A percentile compares a stretch with the other conserved stretches of the same genome.
Conservation (phyloP, 495 filamentous ascomycete species). For the Letharia lupina region DNA sequence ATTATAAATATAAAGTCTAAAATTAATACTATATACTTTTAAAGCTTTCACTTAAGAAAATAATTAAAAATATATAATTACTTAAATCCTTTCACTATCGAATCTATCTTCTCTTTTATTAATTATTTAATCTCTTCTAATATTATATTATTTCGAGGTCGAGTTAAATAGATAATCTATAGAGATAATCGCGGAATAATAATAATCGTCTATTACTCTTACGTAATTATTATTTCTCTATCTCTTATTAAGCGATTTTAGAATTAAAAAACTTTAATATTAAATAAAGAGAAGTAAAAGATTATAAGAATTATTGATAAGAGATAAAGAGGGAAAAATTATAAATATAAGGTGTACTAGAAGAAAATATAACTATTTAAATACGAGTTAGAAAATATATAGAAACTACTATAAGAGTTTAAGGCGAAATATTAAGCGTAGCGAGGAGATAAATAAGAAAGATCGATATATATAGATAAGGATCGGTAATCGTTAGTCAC, state of each 20-base stretch:
- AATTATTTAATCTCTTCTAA: neutral
- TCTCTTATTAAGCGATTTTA: neutral
- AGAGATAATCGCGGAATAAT: constrained; percentile 3
- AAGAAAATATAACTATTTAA: constrained; percentile 6
- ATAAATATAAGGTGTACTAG: constrained; percentile 13
- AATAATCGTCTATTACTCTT: neutral
- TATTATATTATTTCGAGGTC: too few relatives aligned
- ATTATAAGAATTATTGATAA: neutral
- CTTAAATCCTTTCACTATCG: neutral
- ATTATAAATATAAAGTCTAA: constrained; percentile 4
- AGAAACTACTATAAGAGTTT: constrained; percentile 1
- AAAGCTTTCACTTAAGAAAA: constrained; percentile 11
- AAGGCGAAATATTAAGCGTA: constrained; percentile 2
- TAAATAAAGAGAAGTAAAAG: constrained; percentile 6
- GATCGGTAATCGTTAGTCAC: neutral
- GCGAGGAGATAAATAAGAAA: neutral
- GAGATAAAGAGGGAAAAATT: constrained; percentile 6
- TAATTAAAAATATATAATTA: constrained; percentile 11
- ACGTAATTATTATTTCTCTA: neutral
- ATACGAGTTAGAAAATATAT: constrained; percentile 9
- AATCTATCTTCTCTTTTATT: neutral
- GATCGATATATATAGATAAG: neutral
- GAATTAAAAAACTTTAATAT: neutral
- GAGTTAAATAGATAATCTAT: neutral
- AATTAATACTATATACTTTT: constrained; percentile 7